A percentile compares a stretch with the other conserved stretches of the same genome.
Evolutionary conservation across 106 monocot genomes (phyloP).

Genomic region (Acanthochlamys bracteata): DNA sequence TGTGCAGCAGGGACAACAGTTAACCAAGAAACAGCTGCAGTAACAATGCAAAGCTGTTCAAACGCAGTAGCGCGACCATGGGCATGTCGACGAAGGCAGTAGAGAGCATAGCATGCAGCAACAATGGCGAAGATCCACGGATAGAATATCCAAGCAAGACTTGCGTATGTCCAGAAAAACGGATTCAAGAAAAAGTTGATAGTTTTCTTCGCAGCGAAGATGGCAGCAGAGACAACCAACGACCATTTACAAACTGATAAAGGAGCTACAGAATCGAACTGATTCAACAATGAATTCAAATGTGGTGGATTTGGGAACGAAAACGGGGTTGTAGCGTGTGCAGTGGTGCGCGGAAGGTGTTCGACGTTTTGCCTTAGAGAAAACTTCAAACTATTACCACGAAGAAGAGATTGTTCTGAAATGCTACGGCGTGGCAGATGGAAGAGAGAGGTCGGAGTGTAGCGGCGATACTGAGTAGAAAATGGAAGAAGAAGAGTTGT

Average conservation of each 20-base stretch:
- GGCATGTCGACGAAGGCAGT: constrained; percentile 27
- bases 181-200: constrained; percentile 26
- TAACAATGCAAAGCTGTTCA: constrained; percentile 56
- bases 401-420: too few relatives aligned
- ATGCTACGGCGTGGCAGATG: too few relatives aligned
- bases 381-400: too few relatives aligned
- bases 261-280: constrained; percentile 31
- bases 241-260: constrained; percentile 61
- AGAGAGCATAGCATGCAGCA: constrained; percentile 40
- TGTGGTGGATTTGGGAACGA: constrained; percentile 1
- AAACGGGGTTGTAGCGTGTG: too few relatives aligned
- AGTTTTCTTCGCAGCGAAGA: constrained; percentile 24
- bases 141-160: constrained; percentile 71
- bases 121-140: constrained; percentile 41
- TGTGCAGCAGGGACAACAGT: constrained; percentile 64
- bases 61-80: constrained; percentile 20
- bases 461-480: too few relatives aligned
- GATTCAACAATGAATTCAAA: constrained; percentile 12
- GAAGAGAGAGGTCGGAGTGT: too few relatives aligned
- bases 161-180: constrained; percentile 84
- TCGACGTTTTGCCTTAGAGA: too few relatives aligned
- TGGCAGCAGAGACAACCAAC: constrained; percentile 20
- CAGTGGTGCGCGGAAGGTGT: too few relatives aligned
- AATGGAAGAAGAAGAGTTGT: too few relatives aligned
- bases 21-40: constrained; percentile 51